These are phyloP conservation scores for Fraxinus dipetala DNA, from an alignment of 305 asterid genomes.

Conservation along the genomic window DNA sequence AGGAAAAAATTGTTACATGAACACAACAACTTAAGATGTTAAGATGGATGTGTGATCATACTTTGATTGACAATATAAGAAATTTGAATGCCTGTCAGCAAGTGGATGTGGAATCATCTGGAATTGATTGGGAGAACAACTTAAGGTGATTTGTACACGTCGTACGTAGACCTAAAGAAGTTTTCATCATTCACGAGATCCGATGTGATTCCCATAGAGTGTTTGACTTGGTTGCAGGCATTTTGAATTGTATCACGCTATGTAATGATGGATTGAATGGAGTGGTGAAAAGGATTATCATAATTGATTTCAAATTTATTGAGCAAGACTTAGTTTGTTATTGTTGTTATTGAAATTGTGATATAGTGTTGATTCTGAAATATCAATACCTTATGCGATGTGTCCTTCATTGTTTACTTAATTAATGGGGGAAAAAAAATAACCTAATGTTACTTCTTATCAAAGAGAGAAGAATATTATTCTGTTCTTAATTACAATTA, in stretches of 20 bases:
- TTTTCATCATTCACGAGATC: neutral
- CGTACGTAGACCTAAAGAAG: neutral
- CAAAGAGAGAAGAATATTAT: neutral
- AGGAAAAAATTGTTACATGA: too few relatives aligned
- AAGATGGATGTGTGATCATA: too few relatives aligned
- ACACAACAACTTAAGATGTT: too few relatives aligned
- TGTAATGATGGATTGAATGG: neutral
- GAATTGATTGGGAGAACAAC: neutral
- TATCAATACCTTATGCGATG: neutral
- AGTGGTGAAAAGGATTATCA: neutral
- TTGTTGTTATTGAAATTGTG: neutral
- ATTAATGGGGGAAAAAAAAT: too few relatives aligned
- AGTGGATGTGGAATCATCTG: neutral
- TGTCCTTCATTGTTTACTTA: neutral
- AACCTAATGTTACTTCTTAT: neutral
- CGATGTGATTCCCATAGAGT: neutral
- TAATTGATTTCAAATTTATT: neutral
- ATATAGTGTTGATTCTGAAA: neutral
- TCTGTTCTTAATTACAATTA: slow-evolving; percentile 5
- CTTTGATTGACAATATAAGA: too few relatives aligned
- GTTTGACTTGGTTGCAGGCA: neutral
- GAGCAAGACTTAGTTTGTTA: neutral
- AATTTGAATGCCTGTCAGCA: neutral
- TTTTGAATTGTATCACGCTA: neutral
- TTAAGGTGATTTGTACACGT: neutral